A percentile compares a stretch with the other conserved stretches of the same genome.
phyloP scores from a whole-genome alignment of 2,329 filamentous ascomycete species.

The Cladosporium cucumerinum region DNA sequence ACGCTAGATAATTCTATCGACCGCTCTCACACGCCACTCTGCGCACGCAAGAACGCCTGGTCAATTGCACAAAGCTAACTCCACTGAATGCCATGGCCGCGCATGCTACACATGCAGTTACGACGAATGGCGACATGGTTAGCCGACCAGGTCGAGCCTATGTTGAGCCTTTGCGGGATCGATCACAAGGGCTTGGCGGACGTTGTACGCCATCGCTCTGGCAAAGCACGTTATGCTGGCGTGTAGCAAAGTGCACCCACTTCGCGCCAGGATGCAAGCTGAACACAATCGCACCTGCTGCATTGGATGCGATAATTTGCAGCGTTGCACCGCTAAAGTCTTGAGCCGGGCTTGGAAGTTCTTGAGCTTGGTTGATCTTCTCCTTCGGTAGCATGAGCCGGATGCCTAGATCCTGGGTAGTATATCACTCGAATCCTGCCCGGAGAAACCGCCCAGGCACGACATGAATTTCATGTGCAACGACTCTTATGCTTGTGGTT shows the following conservation, averaged over 20 bases:
- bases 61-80: background rate
- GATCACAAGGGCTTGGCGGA: constrained; percentile 6
- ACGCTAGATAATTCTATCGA: background rate
- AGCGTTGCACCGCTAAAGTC: constrained; percentile 14
- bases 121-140: constrained; percentile 7
- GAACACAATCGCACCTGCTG: constrained; percentile 4
- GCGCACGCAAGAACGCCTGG: constrained; percentile 11
- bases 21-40: background rate
- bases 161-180: background rate
- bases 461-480: background rate
- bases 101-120: background rate
- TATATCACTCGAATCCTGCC: background rate
- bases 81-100: constrained; percentile 4
- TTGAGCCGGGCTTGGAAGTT: constrained; percentile 15
- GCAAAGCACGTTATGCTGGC: constrained; percentile 10
- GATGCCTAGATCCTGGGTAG: background rate
- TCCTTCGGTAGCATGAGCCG: background rate
- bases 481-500: background rate
- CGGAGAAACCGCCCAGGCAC: background rate
- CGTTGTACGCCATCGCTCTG: constrained; percentile 5
- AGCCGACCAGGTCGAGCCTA: background rate
- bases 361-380: constrained; percentile 4
- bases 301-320: background rate
- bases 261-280: background rate
- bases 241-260: background rate